A percentile compares a stretch with the other conserved stretches of the same genome.
Conservation (phyloP, 495 filamentous ascomycete species). For the Achaetomiella virescens region DNA sequence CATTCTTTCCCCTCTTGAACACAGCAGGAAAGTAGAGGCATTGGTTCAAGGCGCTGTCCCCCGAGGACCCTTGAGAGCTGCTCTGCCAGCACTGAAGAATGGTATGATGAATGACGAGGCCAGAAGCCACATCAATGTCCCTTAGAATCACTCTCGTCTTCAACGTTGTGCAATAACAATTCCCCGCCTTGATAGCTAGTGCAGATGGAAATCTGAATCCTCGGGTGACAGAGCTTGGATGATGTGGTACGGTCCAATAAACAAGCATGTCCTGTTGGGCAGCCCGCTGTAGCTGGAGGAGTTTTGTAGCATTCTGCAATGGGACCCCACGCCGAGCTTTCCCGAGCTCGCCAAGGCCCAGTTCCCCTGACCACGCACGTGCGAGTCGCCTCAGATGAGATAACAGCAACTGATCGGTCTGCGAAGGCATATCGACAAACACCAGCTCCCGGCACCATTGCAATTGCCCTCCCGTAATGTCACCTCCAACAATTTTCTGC, state of each 20-base stretch:
- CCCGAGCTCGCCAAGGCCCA: slow-evolving; percentile 1
- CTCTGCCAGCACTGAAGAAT: no score
- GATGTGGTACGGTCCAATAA: neutral
- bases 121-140: no score
- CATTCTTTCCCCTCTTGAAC: slow-evolving; percentile 7
- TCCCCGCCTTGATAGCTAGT: no score
- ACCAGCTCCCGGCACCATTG: no score
- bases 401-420: neutral
- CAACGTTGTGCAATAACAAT: no score
- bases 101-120: no score
- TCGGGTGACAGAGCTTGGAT: neutral
- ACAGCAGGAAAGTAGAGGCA: no score
- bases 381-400: neutral
- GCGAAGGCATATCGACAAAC: neutral
- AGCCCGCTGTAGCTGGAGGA: neutral
- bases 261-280: neutral
- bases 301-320: neutral
- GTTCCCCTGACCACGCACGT: neutral
- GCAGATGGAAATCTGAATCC: no score
- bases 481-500: neutral
- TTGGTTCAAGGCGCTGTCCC: neutral
- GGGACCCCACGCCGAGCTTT: slow-evolving; percentile 2
- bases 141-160: no score
- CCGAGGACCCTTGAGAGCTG: no score
- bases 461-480: neutral